Conservation (phyloP, 139 green algal genomes). For the Chlamydomonas eustigma region DNA sequence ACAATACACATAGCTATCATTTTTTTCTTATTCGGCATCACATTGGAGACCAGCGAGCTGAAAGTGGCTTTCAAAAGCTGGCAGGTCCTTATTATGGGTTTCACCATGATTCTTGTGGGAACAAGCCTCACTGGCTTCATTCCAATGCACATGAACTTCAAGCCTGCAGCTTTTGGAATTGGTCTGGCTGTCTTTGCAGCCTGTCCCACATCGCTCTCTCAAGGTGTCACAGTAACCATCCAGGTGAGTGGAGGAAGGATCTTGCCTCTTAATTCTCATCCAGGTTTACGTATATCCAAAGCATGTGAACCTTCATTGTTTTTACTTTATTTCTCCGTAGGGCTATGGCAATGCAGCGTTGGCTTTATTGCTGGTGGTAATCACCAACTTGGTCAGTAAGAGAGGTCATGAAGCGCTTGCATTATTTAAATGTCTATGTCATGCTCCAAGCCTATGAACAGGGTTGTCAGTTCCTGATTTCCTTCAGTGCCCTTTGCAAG, state of each 20-base stretch:
- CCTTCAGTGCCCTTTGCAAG: no score
- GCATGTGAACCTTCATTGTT: not conserved
- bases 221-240: conserved; percentile 7
- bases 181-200: conserved; percentile 78
- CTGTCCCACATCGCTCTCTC: conserved; percentile 79
- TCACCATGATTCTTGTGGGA: conserved; percentile 60
- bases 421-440: no score
- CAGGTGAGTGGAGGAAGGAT: not conserved
- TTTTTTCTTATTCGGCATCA: conserved; percentile 72
- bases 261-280: not conserved
- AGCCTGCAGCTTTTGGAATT: conserved; percentile 57
- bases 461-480: no score
- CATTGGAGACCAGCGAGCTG: conserved; percentile 63
- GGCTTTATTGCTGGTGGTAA: conserved; percentile 74
- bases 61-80: conserved; percentile 40
- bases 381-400: conserved; percentile 63
- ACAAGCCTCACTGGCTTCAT: conserved; percentile 65
- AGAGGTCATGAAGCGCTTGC: no score
- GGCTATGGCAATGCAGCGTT: conserved; percentile 71
- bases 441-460: no score
- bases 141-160: conserved; percentile 41
- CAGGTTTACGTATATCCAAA: not conserved
- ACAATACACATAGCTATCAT: conserved; percentile 57
- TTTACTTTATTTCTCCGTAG: not conserved
- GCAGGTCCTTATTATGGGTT: conserved; percentile 42